Percentiles rank a stretch among this genome's conserved stretches.
Conservation (phyloP, 148 eudicot species). For the Fagopyrum tataricum region DNA sequence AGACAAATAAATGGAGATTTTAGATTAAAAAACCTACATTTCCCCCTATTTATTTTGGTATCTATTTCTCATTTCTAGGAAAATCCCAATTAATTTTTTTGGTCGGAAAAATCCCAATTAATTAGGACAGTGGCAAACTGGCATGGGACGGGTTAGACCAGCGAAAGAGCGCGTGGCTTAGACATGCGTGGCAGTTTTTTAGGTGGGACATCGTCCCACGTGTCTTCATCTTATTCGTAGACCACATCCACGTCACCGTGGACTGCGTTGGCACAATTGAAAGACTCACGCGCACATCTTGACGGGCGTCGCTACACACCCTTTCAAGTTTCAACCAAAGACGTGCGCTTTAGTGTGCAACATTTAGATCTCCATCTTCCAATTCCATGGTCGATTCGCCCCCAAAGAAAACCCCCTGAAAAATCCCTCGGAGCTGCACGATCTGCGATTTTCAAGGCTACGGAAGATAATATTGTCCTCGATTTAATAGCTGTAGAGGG, state of each 20-base stretch:
- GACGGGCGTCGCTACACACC: slow-evolving; percentile 5
- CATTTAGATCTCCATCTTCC: not conserved
- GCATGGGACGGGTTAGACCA: not conserved
- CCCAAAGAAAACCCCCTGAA: not conserved
- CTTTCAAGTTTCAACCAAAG: not conserved
- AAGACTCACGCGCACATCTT: slow-evolving; percentile 9
- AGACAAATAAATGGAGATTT: too few species aligned
- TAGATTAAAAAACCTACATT: too few species aligned
- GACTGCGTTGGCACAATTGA: slow-evolving; percentile 2
- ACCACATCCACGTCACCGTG: not conserved
- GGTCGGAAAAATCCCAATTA: too few species aligned
- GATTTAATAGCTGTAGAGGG: not conserved
- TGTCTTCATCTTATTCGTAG: not conserved
- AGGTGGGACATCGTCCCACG: not conserved
- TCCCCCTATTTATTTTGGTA: too few species aligned
- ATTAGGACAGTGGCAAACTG: too few species aligned
- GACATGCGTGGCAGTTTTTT: not conserved
- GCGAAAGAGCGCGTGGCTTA: not conserved
- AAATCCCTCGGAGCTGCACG: slow-evolving; percentile 9
- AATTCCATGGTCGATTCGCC: not conserved
- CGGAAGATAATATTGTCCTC: slow-evolving; percentile 14
- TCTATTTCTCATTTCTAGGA: too few species aligned
- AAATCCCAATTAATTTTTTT: too few species aligned
- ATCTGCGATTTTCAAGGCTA: not conserved
- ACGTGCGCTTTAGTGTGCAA: not conserved